Base-by-base conservation (phyloP, 1,284 basidiomycete genomes). In the Fomitopsis pinicola region DNA sequence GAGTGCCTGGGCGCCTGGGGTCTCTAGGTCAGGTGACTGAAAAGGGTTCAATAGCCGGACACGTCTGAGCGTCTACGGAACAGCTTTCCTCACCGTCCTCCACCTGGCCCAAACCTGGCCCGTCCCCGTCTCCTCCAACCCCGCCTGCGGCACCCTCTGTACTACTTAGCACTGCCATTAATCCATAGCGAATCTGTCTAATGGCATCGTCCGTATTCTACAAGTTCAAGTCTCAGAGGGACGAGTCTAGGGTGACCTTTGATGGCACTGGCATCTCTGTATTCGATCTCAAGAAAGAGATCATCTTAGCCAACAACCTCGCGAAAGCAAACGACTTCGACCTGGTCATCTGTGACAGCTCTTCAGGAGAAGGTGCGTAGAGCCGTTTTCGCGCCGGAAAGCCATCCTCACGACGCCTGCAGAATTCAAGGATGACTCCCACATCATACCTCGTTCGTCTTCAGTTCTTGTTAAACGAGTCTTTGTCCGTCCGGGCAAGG, bases 251-350 rank as follows among this genome's bases (percentile, higher is more conserved):
- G 73, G 89, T 98, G 76, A 91, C 94, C 62, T 98, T 99, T 80
- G 97, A 99, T 75, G 97, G 97, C 70, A 98, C 97, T 65, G 94
- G 95, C 66, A 98, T 99, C 73, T 96, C 95, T 70, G 94, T 99
- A 66, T 99, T 98, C 83, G 97, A 99, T 77, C 82, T 99, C 75
- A 99, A 99, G 81, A 92, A 91, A 79, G 97, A 99, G 80, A 94
- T 99, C 74, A 97, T 99, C 71, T 80, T 97, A 66, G 92, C 91
- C 73, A 98, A 98, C 76, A 96, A 93, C 75, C 89, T 99, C 70
- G 87, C 87, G 78, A 97, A 97, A 79, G 95, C 95, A 63, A 94
- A 91, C 72, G 97, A 99, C 74, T 98, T 99, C 80, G 97, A 99
- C 77, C 83, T 99, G 44, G 87, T 87, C 60, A 81, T 99, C 36